Evolutionary conservation across 495 filamentous ascomycete genomes (phyloP).

Genomic region (Entonaema liquescens): DNA sequence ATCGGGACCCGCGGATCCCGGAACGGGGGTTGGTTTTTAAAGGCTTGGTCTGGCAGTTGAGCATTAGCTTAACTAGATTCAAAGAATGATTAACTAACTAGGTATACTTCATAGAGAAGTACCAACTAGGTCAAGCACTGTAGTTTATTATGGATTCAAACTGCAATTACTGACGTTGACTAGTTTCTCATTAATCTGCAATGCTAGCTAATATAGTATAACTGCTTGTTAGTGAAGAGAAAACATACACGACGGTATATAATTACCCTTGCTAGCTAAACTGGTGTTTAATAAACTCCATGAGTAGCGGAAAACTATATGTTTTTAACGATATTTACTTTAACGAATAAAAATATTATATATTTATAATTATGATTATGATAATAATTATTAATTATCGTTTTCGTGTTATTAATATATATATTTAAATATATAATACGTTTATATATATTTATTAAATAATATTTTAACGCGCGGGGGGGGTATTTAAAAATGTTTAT

Average conservation of each 20-base stretch:
- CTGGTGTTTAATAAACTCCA: no score
- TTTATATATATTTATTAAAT: no score
- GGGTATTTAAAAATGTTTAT: no score
- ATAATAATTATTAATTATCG: no score
- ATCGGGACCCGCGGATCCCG: conserved; percentile 33
- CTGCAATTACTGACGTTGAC: neutral
- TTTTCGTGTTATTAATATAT: no score
- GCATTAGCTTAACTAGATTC: conserved; percentile 13
- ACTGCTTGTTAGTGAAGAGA: neutral
- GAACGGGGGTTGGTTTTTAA: neutral
- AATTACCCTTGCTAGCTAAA: no score
- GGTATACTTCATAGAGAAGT: neutral
- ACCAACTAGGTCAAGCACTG: conserved; percentile 15
- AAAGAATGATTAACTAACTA: neutral
- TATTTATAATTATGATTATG: no score
- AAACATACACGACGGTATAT: neutral
- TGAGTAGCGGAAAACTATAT: no score
- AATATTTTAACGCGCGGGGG: no score
- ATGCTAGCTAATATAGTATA: neutral
- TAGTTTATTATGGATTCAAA: neutral
- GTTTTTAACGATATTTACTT: no score
- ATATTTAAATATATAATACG: no score
- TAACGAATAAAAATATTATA: no score
- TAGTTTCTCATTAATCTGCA: neutral
- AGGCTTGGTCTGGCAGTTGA: neutral